These are phyloP conservation scores for Saccharomycopsis synnaedendra DNA, from an alignment of 805 yeast genomes.

Conservation along the genomic window DNA sequence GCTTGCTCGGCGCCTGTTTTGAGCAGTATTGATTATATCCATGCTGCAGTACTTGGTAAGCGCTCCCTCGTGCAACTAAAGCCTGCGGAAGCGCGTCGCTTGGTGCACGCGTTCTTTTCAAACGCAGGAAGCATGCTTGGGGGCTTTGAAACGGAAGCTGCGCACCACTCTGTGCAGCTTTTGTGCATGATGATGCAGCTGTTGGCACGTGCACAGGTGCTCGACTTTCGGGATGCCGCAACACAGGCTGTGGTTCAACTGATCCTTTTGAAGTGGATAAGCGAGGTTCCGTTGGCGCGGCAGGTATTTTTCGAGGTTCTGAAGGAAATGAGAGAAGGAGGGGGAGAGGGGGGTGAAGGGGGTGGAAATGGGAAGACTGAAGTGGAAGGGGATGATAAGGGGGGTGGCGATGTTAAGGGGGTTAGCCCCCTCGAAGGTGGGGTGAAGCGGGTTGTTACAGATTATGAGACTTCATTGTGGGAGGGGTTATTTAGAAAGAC, in stretches of 20 bases:
- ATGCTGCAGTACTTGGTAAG: constrained; percentile 17
- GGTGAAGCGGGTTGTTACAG: too few species aligned
- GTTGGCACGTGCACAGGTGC: constrained; percentile 33
- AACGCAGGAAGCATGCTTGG: constrained; percentile 23
- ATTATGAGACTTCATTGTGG: too few species aligned
- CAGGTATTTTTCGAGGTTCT: constrained; percentile 33
- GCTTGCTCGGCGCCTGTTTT: too few species aligned
- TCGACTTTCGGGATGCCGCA: constrained; percentile 30
- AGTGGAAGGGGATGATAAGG: neutral
- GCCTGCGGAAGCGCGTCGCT: too few species aligned
- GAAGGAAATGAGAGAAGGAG: neutral
- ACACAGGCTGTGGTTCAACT: constrained; percentile 41
- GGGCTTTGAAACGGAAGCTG: too few species aligned
- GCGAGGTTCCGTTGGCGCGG: constrained; percentile 50
- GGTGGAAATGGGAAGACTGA: neutral
- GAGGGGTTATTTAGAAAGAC: too few species aligned
- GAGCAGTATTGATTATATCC: too few species aligned
- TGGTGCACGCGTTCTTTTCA: constrained; percentile 55
- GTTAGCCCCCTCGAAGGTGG: neutral
- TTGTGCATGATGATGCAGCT: constrained; percentile 55
- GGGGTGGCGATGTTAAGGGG: neutral
- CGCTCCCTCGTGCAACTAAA: too few species aligned
- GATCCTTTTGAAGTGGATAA: constrained; percentile 54
- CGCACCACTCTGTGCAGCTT: constrained; percentile 30
- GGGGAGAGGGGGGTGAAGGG: neutral